Conservation (phyloP, 805 yeast genomes). For the Metschnikowia gelsemii region DNA sequence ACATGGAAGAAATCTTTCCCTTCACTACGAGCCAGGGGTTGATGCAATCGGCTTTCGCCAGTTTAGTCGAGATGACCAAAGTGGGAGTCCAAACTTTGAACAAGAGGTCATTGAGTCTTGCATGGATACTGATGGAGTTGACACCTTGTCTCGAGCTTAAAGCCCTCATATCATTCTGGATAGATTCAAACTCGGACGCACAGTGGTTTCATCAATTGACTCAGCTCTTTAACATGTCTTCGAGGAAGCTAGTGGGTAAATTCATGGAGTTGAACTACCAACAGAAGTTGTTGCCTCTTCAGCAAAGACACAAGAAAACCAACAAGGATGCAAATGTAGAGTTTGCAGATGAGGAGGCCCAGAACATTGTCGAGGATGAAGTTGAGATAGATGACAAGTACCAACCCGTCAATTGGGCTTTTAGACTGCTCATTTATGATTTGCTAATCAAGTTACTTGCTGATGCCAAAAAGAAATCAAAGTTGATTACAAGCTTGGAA, state of each 20-base stretch:
- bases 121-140: slow-evolving; percentile 61
- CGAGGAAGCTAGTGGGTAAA: slow-evolving; percentile 41
- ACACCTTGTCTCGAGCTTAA: slow-evolving; percentile 46
- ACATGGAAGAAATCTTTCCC: slow-evolving; percentile 44
- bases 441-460: slow-evolving; percentile 44
- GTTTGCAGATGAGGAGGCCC: slow-evolving; percentile 43
- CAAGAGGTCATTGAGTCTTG: slow-evolving; percentile 46
- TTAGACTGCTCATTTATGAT: slow-evolving; percentile 49
- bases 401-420: slow-evolving; percentile 59
- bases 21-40: slow-evolving; percentile 42
- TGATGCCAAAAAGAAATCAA: slow-evolving; percentile 38
- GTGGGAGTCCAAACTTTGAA: slow-evolving; percentile 32
- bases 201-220: slow-evolving; percentile 61
- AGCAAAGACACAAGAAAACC: slow-evolving; percentile 41
- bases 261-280: slow-evolving; percentile 39
- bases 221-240: slow-evolving; percentile 46
- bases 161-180: slow-evolving; percentile 57
- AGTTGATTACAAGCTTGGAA: slow-evolving; percentile 42
- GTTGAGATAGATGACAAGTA: slow-evolving; percentile 41
- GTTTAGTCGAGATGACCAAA: slow-evolving; percentile 53
- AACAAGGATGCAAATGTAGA: slow-evolving; percentile 23
- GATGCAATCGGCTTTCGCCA: slow-evolving; percentile 48
- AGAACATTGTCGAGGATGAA: slow-evolving; percentile 38
- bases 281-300: slow-evolving; percentile 42
- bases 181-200: slow-evolving; percentile 47